These are phyloP conservation scores for Vitis amurensis DNA, from an alignment of 164 flowering plant genomes.

Conservation along the genomic window DNA sequence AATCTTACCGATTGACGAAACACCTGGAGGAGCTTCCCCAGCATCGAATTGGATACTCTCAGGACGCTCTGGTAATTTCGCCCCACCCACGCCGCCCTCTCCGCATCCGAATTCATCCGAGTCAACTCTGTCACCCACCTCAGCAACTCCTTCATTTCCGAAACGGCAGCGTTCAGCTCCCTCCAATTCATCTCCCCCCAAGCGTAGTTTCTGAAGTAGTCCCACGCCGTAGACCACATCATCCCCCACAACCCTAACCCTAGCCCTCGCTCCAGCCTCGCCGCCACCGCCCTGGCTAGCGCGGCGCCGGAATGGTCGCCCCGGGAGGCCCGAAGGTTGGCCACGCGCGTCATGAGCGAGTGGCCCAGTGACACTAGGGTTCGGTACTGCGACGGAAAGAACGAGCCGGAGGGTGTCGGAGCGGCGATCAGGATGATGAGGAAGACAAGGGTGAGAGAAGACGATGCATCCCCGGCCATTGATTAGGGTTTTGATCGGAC, in stretches of 20 bases:
- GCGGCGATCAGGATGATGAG: slow-evolving; percentile 23
- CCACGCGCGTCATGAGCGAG: slow-evolving; percentile 59
- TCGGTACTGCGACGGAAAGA: slow-evolving; percentile 22
- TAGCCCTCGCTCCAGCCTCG: slow-evolving; percentile 34
- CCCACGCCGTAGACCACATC: slow-evolving; percentile 50
- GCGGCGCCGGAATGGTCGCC: slow-evolving; percentile 50
- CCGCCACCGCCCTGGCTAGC: slow-evolving; percentile 47
- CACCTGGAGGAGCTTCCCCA: slow-evolving; percentile 37
- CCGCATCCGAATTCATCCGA: slow-evolving; percentile 40
- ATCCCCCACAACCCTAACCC: slow-evolving; percentile 40
- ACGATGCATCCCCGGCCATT: slow-evolving; percentile 9
- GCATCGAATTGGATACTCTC: slow-evolving; percentile 35
- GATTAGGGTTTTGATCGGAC: slow-evolving; percentile 1
- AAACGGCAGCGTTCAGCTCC: slow-evolving; percentile 30
- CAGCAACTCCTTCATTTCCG: slow-evolving; percentile 49
- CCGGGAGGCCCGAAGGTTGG: slow-evolving; percentile 53
- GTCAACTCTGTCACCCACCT: slow-evolving; percentile 40
- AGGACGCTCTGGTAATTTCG: slow-evolving; percentile 42
- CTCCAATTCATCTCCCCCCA: slow-evolving; percentile 45
- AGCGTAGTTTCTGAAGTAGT: slow-evolving; percentile 54
- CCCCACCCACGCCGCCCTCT: slow-evolving; percentile 44
- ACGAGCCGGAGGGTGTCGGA: slow-evolving; percentile 17
- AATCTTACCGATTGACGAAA: slow-evolving; percentile 45
- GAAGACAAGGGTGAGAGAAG: slow-evolving; percentile 20
- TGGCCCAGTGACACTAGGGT: slow-evolving; percentile 47